phyloP scores from a whole-genome alignment of 2,329 filamentous ascomycete genomes.

The Pseudogymnoascus sp. region DNA sequence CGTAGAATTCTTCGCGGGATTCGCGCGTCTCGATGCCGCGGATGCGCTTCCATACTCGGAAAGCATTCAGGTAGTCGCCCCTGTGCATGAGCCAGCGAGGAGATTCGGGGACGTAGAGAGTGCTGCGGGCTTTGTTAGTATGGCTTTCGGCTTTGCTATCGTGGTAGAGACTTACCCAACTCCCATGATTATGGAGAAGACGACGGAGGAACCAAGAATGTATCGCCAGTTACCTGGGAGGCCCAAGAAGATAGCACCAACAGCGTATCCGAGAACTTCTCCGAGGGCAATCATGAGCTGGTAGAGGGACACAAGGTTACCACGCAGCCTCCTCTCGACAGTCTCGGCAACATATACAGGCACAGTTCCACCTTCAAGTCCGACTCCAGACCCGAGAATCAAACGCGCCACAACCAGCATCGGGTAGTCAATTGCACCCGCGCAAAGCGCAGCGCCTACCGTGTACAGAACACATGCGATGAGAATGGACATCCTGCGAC shows the following conservation, averaged over 20 bases:
- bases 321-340: slow-evolving; percentile 57
- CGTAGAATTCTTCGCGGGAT: slow-evolving; percentile 60
- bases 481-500: slow-evolving; percentile 61
- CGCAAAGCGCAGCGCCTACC: slow-evolving; percentile 59
- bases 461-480: slow-evolving; percentile 64
- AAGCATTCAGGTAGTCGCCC: slow-evolving; percentile 50
- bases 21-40: slow-evolving; percentile 51
- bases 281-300: slow-evolving; percentile 71
- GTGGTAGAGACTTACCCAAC: slow-evolving; percentile 4
- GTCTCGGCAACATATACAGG: slow-evolving; percentile 69
- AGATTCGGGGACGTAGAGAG: slow-evolving; percentile 64
- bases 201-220: slow-evolving; percentile 63
- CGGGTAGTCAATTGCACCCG: slow-evolving; percentile 58
- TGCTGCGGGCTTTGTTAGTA: slow-evolving; percentile 26
- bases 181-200: slow-evolving; percentile 61
- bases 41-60: slow-evolving; percentile 65
- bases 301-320: slow-evolving; percentile 66
- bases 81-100: slow-evolving; percentile 66
- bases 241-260: slow-evolving; percentile 65
- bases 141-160: background rate
- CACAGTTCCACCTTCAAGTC: slow-evolving; percentile 66
- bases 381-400: slow-evolving; percentile 62
- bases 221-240: slow-evolving; percentile 65
- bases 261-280: slow-evolving; percentile 65
- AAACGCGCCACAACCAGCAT: slow-evolving; percentile 65